Percentiles rank a stretch among this genome's conserved stretches.
These are phyloP conservation scores for Microthlaspi erraticum DNA, from an alignment of 345 rosid genomes.

Conservation along the genomic window DNA sequence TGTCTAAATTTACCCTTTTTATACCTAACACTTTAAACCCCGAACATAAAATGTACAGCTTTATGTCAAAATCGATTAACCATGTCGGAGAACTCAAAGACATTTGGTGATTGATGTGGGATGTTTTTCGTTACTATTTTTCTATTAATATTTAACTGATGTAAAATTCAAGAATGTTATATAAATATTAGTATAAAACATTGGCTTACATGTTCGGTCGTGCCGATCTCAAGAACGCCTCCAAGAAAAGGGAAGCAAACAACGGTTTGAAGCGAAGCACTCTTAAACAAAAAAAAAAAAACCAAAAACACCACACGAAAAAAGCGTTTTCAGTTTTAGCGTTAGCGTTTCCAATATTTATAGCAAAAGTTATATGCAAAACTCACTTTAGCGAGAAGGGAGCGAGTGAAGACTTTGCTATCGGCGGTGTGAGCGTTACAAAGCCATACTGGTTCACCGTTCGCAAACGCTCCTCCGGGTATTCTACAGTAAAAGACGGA, in stretches of 20 bases:
- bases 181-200: neutral
- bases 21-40: neutral
- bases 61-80: conserved; percentile 20
- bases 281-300: conserved; percentile 54
- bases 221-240: conserved; percentile 89
- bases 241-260: conserved; percentile 80
- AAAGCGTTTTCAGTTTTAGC: conserved; percentile 30
- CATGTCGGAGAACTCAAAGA: conserved; percentile 4
- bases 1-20: too few species aligned
- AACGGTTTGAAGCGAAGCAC: conserved; percentile 79
- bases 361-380: neutral
- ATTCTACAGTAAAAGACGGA: conserved; percentile 49
- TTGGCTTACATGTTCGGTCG: conserved; percentile 76
- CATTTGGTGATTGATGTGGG: conserved; percentile 24
- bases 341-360: conserved; percentile 29
- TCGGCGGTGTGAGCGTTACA: conserved; percentile 84
- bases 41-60: neutral
- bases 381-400: conserved; percentile 89
- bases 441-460: conserved; percentile 71
- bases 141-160: neutral
- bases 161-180: neutral
- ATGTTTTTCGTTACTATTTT: neutral
- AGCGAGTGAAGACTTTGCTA: conserved; percentile 83
- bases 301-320: conserved; percentile 32
- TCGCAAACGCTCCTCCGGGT: conserved; percentile 79